Evolutionary conservation across 495 filamentous ascomycete species (phyloP).

Genomic region (Podospora appendiculata): DNA sequence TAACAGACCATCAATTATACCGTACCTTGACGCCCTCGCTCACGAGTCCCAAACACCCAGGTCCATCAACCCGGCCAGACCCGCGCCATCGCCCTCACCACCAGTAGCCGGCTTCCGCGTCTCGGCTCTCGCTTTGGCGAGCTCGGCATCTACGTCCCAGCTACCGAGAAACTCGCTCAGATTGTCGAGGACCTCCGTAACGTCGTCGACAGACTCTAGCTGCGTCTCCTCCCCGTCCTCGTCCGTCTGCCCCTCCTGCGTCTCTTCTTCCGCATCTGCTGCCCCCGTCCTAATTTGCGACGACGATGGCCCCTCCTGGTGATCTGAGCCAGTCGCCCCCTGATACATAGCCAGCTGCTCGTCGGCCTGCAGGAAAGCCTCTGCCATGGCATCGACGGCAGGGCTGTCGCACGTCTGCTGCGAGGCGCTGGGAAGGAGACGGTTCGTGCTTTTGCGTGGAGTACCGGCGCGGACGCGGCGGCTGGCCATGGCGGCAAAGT

Average conservation of each 20-base stretch:
- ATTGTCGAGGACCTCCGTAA: slow-evolving; percentile 33
- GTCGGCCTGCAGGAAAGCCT: slow-evolving; percentile 25
- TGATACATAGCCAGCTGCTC: neutral
- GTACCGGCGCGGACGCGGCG: neutral
- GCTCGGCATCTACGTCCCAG: slow-evolving; percentile 34
- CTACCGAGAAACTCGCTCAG: slow-evolving; percentile 31
- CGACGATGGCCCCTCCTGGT: neutral
- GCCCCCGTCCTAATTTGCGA: neutral
- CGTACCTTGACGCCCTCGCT: too few relatives aligned
- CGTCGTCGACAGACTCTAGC: slow-evolving; percentile 23
- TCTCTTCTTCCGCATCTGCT: neutral
- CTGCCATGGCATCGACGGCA: slow-evolving; percentile 31
- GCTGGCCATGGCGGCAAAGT: slow-evolving; percentile 29
- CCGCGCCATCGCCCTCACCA: neutral
- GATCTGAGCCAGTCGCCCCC: neutral
- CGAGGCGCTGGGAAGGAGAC: slow-evolving; percentile 32
- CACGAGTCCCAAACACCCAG: slow-evolving; percentile 14
- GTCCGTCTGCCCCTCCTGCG: slow-evolving; percentile 3
- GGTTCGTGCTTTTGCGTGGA: neutral
- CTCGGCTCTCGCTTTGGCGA: slow-evolving; percentile 16
- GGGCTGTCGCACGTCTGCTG: slow-evolving; percentile 31
- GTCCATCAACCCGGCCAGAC: slow-evolving; percentile 6
- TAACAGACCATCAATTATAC: too few relatives aligned
- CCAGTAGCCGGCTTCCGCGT: neutral
- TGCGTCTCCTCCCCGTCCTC: slow-evolving; percentile 6